Percentiles rank a stretch among this genome's conserved stretches.
phyloP scores from a whole-genome alignment of 129 eudicot genomes.

The Flaveria robusta region DNA sequence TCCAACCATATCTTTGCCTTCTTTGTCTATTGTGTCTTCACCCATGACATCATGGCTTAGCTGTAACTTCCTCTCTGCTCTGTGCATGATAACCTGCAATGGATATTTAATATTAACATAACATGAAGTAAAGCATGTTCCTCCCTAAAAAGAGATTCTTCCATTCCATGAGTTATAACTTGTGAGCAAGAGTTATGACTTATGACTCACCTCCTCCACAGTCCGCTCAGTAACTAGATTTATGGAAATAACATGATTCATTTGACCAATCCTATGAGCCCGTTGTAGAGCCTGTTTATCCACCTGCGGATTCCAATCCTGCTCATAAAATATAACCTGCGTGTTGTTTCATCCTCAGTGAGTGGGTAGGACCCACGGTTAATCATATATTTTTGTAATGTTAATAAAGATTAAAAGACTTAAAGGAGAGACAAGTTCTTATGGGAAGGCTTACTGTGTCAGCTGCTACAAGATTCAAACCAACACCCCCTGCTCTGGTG shows the following conservation, averaged over 20 bases:
- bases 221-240: conserved; percentile 78
- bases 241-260: conserved; percentile 79
- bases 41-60: conserved; percentile 87
- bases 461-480: conserved; percentile 97
- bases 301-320: conserved; percentile 99
- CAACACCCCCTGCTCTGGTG: conserved; percentile 99
- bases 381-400: background rate
- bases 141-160: background rate
- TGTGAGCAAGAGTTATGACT: conserved; percentile 4
- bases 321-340: conserved; percentile 97
- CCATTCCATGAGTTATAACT: background rate
- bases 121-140: conserved; percentile 14
- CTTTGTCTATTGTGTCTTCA: conserved; percentile 51
- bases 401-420: background rate
- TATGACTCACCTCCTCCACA: conserved; percentile 76
- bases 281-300: conserved; percentile 98
- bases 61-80: conserved; percentile 90
- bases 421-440: background rate
- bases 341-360: conserved; percentile 19
- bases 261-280: conserved; percentile 94
- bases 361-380: background rate
- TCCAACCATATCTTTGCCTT: conserved; percentile 56
- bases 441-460: conserved; percentile 64
- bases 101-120: conserved; percentile 2
- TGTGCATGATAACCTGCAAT: conserved; percentile 81